phyloP scores from a whole-genome alignment of 2,329 filamentous ascomycete species.

The Paraphaeosphaeria minitans region DNA sequence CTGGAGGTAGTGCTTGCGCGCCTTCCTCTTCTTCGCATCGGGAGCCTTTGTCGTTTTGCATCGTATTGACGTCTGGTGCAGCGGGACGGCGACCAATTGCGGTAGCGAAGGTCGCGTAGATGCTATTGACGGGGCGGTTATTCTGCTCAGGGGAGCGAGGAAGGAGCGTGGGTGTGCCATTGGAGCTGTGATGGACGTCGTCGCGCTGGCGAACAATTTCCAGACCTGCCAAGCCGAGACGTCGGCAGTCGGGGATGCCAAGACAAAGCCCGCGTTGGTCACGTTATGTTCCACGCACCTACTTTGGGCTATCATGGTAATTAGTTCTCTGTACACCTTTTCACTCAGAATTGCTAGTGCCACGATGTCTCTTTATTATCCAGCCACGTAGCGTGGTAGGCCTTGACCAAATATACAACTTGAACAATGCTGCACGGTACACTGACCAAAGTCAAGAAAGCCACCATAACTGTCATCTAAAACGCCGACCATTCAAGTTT shows the following conservation, averaged over 20 bases:
- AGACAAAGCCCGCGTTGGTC: not conserved
- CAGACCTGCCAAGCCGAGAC: constrained; percentile 23
- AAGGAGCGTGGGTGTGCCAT: constrained; percentile 45
- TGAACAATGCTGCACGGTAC: no score
- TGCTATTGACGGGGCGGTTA: constrained; percentile 27
- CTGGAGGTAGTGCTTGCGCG: constrained; percentile 67
- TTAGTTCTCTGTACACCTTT: no score
- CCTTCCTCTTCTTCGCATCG: constrained; percentile 58
- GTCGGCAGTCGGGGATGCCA: constrained; percentile 1
- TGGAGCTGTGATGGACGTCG: constrained; percentile 16
- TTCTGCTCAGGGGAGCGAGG: constrained; percentile 41
- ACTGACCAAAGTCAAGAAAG: no score
- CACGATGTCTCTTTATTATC: no score
- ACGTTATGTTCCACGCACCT: not conserved
- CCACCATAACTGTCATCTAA: no score
- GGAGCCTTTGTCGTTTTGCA: constrained; percentile 47
- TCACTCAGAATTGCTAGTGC: no score
- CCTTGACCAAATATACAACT: no score
- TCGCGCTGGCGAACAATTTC: constrained; percentile 30
- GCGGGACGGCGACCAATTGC: constrained; percentile 33
- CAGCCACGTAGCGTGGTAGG: no score
- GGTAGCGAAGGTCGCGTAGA: constrained; percentile 24
- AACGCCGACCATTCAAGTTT: no score
- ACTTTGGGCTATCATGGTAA: no score
- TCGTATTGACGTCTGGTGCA: constrained; percentile 45